phyloP scores from a whole-genome alignment of 129 eudicot species.

The Ambrosia trifida region DNA sequence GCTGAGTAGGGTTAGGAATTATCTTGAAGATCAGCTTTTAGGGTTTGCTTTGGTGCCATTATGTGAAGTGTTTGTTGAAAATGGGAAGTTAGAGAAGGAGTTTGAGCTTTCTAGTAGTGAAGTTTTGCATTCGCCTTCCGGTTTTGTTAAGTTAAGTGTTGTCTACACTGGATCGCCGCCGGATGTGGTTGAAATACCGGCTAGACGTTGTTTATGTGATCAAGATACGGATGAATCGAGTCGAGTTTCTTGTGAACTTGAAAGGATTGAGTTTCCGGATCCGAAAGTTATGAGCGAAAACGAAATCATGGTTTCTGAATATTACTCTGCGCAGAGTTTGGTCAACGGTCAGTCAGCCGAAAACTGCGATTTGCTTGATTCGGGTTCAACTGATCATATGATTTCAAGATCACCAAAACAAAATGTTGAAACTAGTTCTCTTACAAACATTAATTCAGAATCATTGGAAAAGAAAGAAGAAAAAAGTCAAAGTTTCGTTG shows the following conservation, averaged over 20 bases:
- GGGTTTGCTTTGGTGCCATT: conserved; percentile 47
- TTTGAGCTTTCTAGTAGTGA: conserved; percentile 42
- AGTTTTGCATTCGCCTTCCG: conserved; percentile 42
- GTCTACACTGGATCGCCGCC: conserved; percentile 41
- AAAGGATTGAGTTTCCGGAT: conserved; percentile 46
- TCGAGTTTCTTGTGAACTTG: conserved; percentile 35
- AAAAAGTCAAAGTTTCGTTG: conserved; percentile 5
- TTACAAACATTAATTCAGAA: conserved; percentile 16
- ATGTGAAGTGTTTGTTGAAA: conserved; percentile 33
- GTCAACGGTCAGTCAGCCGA: conserved; percentile 20
- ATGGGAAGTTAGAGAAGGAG: conserved; percentile 40
- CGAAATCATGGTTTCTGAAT: conserved; percentile 49
- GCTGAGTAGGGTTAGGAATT: conserved; percentile 48
- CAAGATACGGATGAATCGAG: conserved; percentile 23
- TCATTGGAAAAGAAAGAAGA: conserved; percentile 32
- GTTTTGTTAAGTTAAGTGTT: conserved; percentile 42
- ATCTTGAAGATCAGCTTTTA: conserved; percentile 57
- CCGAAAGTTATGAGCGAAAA: conserved; percentile 43
- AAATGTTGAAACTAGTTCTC: conserved; percentile 22
- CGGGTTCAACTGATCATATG: background rate
- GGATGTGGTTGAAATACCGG: conserved; percentile 38
- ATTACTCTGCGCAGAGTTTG: conserved; percentile 22
- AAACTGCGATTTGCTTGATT: conserved; percentile 7
- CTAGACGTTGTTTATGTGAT: conserved; percentile 8
- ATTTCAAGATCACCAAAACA: conserved; percentile 20